Conservation (phyloP, 2,329 filamentous ascomycete species). For the Meredithiella fracta region DNA sequence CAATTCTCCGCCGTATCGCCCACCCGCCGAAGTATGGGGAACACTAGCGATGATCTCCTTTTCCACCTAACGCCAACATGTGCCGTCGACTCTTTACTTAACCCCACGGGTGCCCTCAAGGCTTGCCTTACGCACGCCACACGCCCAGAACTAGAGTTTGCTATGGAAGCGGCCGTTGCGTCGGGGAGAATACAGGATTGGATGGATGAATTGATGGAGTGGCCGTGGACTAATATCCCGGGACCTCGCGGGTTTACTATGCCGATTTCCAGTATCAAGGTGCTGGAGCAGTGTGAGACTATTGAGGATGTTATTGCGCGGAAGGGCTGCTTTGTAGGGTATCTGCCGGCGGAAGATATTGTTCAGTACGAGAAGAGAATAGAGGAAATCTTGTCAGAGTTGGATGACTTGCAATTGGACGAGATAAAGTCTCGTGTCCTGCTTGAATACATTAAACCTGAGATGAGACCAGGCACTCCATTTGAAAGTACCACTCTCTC, state of each 20-base stretch:
- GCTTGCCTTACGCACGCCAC: slow-evolving; percentile 47
- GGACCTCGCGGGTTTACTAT: slow-evolving; percentile 38
- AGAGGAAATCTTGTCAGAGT: slow-evolving; percentile 52
- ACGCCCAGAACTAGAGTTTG: slow-evolving; percentile 51
- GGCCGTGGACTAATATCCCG: slow-evolving; percentile 37
- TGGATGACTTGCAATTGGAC: slow-evolving; percentile 60
- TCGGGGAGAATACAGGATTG: slow-evolving; percentile 57
- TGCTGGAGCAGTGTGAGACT: slow-evolving; percentile 5
- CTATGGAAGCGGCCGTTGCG: slow-evolving; percentile 50
- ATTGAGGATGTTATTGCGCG: slow-evolving; percentile 4
- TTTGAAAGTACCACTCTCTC: slow-evolving; percentile 27
- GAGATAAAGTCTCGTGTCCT: slow-evolving; percentile 81
- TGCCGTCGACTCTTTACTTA: slow-evolving; percentile 42
- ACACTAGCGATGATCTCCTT: slow-evolving; percentile 38
- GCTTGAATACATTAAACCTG: slow-evolving; percentile 56
- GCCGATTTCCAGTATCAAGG: slow-evolving; percentile 5
- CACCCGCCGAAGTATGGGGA: slow-evolving; percentile 21
- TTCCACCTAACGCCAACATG: slow-evolving; percentile 42
- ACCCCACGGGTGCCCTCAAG: slow-evolving; percentile 35
- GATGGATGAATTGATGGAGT: slow-evolving; percentile 51
- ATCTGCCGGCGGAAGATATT: slow-evolving; percentile 48
- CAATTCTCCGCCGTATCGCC: slow-evolving; percentile 26
- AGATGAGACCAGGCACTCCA: slow-evolving; percentile 25
- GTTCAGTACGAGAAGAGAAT: slow-evolving; percentile 54
- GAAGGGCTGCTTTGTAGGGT: slow-evolving; percentile 36